Conservation (phyloP, 306 rosid genomes). For the Glycine latifolia region DNA sequence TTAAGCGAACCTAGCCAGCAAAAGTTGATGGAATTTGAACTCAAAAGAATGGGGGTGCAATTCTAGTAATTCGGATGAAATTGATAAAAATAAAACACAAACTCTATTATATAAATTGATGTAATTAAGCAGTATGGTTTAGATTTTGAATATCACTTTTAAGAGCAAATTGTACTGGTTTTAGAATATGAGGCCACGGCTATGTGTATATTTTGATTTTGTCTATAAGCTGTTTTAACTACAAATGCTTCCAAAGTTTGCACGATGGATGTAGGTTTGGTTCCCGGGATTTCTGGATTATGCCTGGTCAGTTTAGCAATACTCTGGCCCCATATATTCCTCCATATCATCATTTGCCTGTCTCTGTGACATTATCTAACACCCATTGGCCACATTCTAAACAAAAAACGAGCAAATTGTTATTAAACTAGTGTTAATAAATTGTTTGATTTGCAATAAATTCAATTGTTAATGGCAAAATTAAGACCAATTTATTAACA, state of each 20-base stretch:
- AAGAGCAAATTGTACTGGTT: not conserved
- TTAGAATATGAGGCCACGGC: not conserved
- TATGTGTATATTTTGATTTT: not conserved
- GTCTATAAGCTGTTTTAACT: constrained; percentile 30
- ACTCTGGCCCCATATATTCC: not conserved
- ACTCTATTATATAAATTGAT: not conserved
- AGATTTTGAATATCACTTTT: no score
- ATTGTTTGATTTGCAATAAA: not conserved
- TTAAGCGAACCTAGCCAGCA: no score
- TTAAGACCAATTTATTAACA: no score
- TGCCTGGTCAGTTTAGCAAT: not conserved
- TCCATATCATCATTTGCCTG: not conserved
- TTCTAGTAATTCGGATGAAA: no score
- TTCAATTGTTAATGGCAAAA: not conserved
- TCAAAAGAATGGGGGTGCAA: no score
- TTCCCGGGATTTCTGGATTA: constrained; percentile 35
- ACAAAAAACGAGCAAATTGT: not conserved
- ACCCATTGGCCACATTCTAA: no score
- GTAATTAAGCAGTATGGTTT: no score
- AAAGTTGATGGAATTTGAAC: no score
- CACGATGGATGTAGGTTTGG: not conserved
- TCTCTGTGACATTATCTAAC: not conserved
- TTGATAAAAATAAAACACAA: no score
- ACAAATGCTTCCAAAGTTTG: constrained; percentile 28
- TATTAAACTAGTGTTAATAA: not conserved